Conservation (phyloP, 345 rosid species). For the Salix arbutifolia region DNA sequence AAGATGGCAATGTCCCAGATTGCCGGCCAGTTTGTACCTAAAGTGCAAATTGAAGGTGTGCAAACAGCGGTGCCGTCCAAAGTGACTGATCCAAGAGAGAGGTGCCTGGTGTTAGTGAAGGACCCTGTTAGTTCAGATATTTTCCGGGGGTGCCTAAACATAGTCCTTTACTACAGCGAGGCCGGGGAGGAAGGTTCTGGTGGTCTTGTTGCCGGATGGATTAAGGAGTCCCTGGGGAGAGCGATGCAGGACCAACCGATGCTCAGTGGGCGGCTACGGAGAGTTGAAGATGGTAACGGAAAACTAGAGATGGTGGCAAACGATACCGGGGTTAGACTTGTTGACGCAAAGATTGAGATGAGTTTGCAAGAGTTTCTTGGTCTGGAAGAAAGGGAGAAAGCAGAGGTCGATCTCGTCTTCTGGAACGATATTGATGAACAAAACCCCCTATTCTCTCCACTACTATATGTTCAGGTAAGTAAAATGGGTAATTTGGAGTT, state of each 20-base stretch:
- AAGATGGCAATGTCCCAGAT: conserved; percentile 18
- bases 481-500: not conserved
- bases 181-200: conserved; percentile 44
- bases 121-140: conserved; percentile 36
- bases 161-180: conserved; percentile 44
- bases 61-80: conserved; percentile 47
- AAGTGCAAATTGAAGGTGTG: conserved; percentile 42
- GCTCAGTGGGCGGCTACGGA: conserved; percentile 54
- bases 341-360: conserved; percentile 48
- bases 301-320: conserved; percentile 67
- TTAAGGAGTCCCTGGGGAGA: conserved; percentile 61
- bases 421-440: conserved; percentile 75
- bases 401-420: conserved; percentile 53
- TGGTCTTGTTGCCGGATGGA: conserved; percentile 65
- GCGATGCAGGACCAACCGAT: conserved; percentile 56
- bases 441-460: conserved; percentile 63
- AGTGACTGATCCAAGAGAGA: conserved; percentile 49
- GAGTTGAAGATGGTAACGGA: conserved; percentile 32
- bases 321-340: conserved; percentile 62
- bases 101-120: conserved; percentile 30
- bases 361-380: conserved; percentile 50
- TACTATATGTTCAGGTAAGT: conserved; percentile 65
- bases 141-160: conserved; percentile 43
- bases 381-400: conserved; percentile 31
- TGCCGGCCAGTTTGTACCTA: not conserved